Percentiles rank a stretch among this genome's conserved stretches.
phyloP scores from a whole-genome alignment of 2,329 filamentous ascomycete species.

The Ophiostoma fasciatum region DNA sequence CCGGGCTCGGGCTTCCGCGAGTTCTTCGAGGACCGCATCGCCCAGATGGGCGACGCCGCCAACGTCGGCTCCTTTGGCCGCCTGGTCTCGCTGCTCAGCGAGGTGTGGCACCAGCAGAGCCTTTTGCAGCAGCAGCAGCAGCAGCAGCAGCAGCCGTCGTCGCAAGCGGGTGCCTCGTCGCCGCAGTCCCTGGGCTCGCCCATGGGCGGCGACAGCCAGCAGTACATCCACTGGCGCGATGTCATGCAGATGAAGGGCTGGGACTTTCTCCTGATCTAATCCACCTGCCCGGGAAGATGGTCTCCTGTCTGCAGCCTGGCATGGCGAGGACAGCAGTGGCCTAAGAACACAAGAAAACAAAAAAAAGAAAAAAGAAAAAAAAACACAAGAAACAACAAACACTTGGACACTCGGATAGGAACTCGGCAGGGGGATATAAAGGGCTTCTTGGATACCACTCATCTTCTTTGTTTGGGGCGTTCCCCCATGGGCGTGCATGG shows the following conservation, averaged over 20 bases:
- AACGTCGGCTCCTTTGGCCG: constrained; percentile 76
- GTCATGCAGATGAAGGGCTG: constrained; percentile 82
- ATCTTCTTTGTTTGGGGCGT: too few species aligned
- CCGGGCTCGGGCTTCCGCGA: constrained; percentile 59
- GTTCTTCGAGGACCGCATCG: constrained; percentile 63
- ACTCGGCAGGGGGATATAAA: too few species aligned
- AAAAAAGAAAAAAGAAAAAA: too few species aligned
- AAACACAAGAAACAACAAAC: too few species aligned
- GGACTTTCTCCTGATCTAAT: constrained; percentile 79
- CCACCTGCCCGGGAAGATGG: too few species aligned
- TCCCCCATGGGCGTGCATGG: too few species aligned
- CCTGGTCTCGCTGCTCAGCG: constrained; percentile 60
- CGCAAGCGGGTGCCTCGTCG: constrained; percentile 18
- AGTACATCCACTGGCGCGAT: constrained; percentile 85
- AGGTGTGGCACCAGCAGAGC: constrained; percentile 74
- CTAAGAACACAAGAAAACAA: too few species aligned
- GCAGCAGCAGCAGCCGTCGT: constrained; percentile 1
- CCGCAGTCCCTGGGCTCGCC: constrained; percentile 21
- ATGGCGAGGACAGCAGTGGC: too few species aligned
- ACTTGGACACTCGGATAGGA: too few species aligned
- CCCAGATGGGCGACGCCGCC: constrained; percentile 60
- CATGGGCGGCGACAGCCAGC: constrained; percentile 25
- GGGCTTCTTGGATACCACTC: too few species aligned
- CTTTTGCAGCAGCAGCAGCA: constrained; percentile 11
- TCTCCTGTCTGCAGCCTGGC: too few species aligned